Base-by-base conservation (phyloP, 176 grass and related monocot species). In the Carex myosuroides region DNA sequence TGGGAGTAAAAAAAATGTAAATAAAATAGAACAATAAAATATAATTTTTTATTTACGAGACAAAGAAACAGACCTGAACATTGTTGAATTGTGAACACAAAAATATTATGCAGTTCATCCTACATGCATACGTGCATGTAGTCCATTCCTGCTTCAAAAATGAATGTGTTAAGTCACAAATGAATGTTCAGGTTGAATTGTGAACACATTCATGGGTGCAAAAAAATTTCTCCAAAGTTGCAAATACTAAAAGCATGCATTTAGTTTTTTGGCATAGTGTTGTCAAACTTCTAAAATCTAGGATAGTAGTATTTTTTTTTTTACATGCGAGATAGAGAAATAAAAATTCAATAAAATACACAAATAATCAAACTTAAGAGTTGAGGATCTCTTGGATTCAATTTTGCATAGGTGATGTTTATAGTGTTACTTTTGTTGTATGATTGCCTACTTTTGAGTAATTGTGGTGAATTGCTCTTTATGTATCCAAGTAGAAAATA, bases 1-100 rank as follows among this genome's bases (percentile, higher is more conserved):
- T 99, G 85, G 81, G 80, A 89, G 65, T 76, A 83, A 64, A 18
- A 59, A 32, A 85, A 48, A 46, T n/a, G 60, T 87, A 14, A 20
- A 52, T 67, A 53, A 52, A 54, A n/a, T 16, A 70, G 37, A n/a
- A n/a, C n/a, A n/a, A n/a, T n/a, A n/a, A n/a, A n/a, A n/a, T n/a
- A n/a, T n/a, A 70, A n/a, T 2, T 70, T 70, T 70, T 3, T n/a
- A 70, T 70, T 70, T 44, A 70, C 8, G n/a, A 42, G 55, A 61
- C 54, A 24, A 18, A n/a, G 22, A 26, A 75, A 18, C 17, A 9
- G 44, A 70, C 39, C 17, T 70, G 7, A 44, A 70, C 20, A 12
- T 42, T 70, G n/a, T 39, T 69, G 14, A 68, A 69, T 69, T 69
- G 6, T 37, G 66, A 39, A 24, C 62, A 29, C 20, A 64, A 64